Base-by-base conservation (phyloP, 192 early-diverging fungal genomes). In the Gamsiella multidivaricata region DNA sequence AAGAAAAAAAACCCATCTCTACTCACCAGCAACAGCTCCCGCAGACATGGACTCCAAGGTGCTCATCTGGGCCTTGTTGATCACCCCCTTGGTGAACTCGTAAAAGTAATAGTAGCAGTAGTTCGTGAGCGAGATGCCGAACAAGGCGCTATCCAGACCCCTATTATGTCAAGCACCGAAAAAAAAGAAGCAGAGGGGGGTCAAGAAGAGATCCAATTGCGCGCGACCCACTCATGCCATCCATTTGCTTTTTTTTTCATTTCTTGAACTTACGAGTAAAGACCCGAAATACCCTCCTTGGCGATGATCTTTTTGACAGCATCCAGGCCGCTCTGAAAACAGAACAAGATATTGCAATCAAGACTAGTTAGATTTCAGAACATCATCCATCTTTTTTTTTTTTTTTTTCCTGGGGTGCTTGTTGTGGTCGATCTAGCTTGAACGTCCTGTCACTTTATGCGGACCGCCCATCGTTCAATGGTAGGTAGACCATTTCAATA, bases 101-200 rank as follows among this genome's bases (percentile, higher is more conserved):
- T 97, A 98, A 69, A 90, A 93, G 68, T 91, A 93, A 80, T 93
- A 94, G 84, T 94, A 93, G 41, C 60, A 80, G 51, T 93, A 95
- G 80, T 98, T 97, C 54, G 98, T 99, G 32, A 98, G 81, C 25
- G 96, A 95, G 65, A 96, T 96, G 23, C 98, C 98, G 80, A 98
- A 96, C 54, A 99, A 85, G 15, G 96, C 97, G 41, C 95, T 97
- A 78, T 91, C 90, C 69, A 98, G 83, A 20, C 98, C 98, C 61
- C 94, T 95, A 78, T 17, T 18, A 10, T 41, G 39, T 7, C 39
- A 41, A 41, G 39, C 39, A 41, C 39, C n/a, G 39, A 41, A 14
- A 14, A 41, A 14, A 41, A 14, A 41, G 39, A 41, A 41, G 14
- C 8, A 41, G 39, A 41, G 39, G 14, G 45, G 5, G 45, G n/a